phyloP scores from a whole-genome alignment of 2,329 filamentous ascomycete species.

The Colletotrichum melonis region DNA sequence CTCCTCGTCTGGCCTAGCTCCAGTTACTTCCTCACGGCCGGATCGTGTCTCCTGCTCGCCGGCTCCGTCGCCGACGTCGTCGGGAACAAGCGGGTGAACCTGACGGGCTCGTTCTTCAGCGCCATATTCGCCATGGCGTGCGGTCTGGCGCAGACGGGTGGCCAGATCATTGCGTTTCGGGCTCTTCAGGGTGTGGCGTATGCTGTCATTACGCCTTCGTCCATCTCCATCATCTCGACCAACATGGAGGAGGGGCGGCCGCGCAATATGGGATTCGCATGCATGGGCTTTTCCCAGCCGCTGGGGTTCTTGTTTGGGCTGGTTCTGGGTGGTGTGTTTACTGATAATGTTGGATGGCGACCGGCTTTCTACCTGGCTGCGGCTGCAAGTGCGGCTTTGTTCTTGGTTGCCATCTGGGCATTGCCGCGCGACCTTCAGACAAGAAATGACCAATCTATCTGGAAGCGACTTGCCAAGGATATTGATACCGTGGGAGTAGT shows the following conservation, averaged over 20 bases:
- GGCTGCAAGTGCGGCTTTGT: slow-evolving; percentile 48
- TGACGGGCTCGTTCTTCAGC: slow-evolving; percentile 14
- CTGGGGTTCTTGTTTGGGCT: slow-evolving; percentile 12
- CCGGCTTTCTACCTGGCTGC: slow-evolving; percentile 18
- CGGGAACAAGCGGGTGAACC: slow-evolving; percentile 16
- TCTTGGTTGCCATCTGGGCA: slow-evolving; percentile 51
- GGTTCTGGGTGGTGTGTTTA: slow-evolving; percentile 16
- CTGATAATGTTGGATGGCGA: slow-evolving; percentile 17
- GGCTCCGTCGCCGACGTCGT: slow-evolving; percentile 23
- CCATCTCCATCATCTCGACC: slow-evolving; percentile 19
- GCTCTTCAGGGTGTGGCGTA: slow-evolving; percentile 21
- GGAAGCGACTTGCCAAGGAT: slow-evolving; percentile 5
- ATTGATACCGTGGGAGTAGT: slow-evolving; percentile 20
- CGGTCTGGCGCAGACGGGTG: background rate
- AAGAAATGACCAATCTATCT: slow-evolving; percentile 48
- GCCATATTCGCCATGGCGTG: slow-evolving; percentile 17
- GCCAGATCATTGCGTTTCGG: slow-evolving; percentile 21
- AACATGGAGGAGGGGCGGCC: slow-evolving; percentile 7
- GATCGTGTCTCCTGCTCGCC: slow-evolving; percentile 6
- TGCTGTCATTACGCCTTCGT: slow-evolving; percentile 13
- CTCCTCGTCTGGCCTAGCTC: slow-evolving; percentile 14
- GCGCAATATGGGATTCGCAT: slow-evolving; percentile 47
- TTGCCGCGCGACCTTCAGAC: slow-evolving; percentile 48
- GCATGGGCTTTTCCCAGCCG: slow-evolving; percentile 27
- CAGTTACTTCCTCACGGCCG: slow-evolving; percentile 3